Conservation (phyloP, 176 grass and related monocot genomes). For the Carex cristatella region DNA sequence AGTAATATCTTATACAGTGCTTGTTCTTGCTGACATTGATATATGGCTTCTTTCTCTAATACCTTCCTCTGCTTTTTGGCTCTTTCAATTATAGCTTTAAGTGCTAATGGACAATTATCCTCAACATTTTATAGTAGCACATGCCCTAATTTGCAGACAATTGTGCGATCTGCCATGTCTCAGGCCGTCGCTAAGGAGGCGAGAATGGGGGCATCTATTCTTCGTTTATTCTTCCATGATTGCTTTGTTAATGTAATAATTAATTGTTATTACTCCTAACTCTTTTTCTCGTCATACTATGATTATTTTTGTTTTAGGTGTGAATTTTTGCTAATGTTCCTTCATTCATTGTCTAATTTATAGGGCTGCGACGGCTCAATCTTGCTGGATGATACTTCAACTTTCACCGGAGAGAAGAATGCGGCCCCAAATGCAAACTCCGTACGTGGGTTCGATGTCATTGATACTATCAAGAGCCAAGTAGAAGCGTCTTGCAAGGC, state of each 20-base stretch:
- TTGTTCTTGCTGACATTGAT: neutral
- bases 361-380: conserved; percentile 84
- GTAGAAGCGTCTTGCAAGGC: conserved; percentile 55
- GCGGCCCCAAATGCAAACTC: conserved; percentile 70
- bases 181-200: conserved; percentile 42
- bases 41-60: conserved; percentile 24
- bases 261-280: neutral
- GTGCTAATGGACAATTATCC: conserved; percentile 35
- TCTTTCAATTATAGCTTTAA: conserved; percentile 6
- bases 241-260: conserved; percentile 28
- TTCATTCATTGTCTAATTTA: neutral
- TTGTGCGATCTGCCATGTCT: conserved; percentile 50
- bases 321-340: neutral
- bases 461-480: conserved; percentile 70
- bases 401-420: conserved; percentile 63
- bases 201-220: conserved; percentile 63
- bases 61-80: conserved; percentile 17
- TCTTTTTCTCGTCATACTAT: neutral
- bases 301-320: neutral
- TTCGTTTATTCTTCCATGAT: conserved; percentile 49
- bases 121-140: conserved; percentile 49
- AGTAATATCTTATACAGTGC: neutral
- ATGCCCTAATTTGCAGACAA: conserved; percentile 45
- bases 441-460: conserved; percentile 63
- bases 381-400: conserved; percentile 50